phyloP scores from a whole-genome alignment of 169 alveolate genomes.

The Perkinsus marinus region DNA sequence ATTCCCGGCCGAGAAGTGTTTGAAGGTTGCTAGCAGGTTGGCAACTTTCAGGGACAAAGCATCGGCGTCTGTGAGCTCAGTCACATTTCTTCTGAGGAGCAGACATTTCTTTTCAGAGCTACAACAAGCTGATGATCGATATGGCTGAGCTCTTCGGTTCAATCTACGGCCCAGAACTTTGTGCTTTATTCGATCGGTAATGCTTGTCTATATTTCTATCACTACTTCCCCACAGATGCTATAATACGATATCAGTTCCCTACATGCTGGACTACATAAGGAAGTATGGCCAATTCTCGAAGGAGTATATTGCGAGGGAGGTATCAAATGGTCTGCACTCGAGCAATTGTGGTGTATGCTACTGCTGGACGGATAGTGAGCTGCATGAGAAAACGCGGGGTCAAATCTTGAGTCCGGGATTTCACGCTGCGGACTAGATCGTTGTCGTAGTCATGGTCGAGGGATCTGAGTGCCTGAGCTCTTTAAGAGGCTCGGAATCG shows the following conservation, averaged over 20 bases:
- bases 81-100: constrained; percentile 1
- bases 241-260: constrained; percentile 17
- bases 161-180: background rate
- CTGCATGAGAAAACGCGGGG: no score
- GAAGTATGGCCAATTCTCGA: constrained; percentile 20
- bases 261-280: constrained; percentile 19
- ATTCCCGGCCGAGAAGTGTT: constrained; percentile 21
- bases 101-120: constrained; percentile 1
- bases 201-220: background rate
- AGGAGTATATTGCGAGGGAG: constrained; percentile 12
- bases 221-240: constrained; percentile 3
- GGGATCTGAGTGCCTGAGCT: no score
- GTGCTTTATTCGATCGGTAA: background rate
- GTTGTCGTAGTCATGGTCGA: no score
- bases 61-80: background rate
- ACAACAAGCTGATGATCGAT: constrained; percentile 4
- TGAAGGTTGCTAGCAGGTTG: constrained; percentile 16
- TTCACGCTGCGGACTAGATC: no score
- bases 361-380: no score
- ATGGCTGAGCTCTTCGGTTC: background rate
- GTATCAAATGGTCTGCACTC: background rate
- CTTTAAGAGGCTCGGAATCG: no score
- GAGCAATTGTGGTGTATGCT: no score
- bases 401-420: no score
- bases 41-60: constrained; percentile 16